Evolutionary conservation across 2,329 filamentous ascomycete genomes (phyloP).

Genomic region (Alternaria triticimaculans): DNA sequence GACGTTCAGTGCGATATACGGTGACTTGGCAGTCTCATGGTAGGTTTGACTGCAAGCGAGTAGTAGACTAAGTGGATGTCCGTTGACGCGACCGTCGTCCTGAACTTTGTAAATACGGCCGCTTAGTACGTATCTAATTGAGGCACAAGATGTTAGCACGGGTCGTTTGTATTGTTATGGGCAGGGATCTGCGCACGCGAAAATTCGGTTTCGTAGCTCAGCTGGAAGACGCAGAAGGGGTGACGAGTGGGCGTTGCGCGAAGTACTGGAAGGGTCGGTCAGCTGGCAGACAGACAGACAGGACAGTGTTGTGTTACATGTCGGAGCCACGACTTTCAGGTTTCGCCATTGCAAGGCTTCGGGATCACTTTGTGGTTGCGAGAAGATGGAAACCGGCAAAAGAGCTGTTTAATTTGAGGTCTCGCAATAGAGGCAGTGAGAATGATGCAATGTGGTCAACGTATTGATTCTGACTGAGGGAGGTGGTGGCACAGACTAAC

Average conservation of each 20-base stretch:
- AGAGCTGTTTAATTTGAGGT: background rate
- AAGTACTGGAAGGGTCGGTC: background rate
- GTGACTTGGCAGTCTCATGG: background rate
- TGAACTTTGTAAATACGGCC: background rate
- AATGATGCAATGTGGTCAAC: background rate
- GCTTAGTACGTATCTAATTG: background rate
- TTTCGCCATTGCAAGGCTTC: background rate
- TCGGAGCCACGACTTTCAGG: background rate
- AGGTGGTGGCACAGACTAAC: background rate
- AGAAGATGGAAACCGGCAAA: background rate
- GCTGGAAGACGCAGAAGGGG: background rate
- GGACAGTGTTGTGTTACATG: background rate
- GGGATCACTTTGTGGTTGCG: background rate
- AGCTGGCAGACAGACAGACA: background rate
- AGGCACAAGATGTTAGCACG: background rate
- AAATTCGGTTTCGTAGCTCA: background rate
- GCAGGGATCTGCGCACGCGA: background rate
- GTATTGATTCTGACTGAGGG: background rate
- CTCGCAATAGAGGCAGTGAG: background rate
- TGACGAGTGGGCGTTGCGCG: background rate
- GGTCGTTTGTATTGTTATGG: background rate
- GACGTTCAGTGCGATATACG: background rate
- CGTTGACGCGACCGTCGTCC: background rate
- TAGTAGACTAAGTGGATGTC: background rate
- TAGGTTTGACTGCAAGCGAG: background rate